phyloP scores from a whole-genome alignment of 208 protist species.

The Trypanosoma mega region DNA sequence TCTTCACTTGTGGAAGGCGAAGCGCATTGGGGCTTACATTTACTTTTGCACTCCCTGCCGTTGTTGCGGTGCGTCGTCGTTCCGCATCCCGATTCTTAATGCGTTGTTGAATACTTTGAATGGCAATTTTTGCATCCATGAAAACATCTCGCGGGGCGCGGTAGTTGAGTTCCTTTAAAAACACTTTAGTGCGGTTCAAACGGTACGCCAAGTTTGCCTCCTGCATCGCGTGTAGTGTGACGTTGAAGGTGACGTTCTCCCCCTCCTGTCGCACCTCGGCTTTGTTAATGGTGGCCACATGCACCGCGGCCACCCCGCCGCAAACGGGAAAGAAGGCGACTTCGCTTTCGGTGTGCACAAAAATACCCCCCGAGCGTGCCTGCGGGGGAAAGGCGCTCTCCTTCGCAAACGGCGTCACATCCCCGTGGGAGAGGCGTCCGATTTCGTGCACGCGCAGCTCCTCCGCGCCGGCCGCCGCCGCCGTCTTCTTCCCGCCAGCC shows the following conservation, averaged over 20 bases:
- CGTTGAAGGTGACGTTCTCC: slow-evolving; percentile 63
- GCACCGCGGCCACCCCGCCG: slow-evolving; percentile 91
- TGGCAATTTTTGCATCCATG: slow-evolving; percentile 48
- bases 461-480: slow-evolving; percentile 41
- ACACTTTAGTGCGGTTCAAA: slow-evolving; percentile 79
- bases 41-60: slow-evolving; percentile 46
- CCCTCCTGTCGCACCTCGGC: slow-evolving; percentile 86
- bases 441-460: slow-evolving; percentile 65
- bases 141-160: slow-evolving; percentile 55
- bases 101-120: slow-evolving; percentile 63
- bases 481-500: slow-evolving; percentile 73
- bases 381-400: slow-evolving; percentile 33
- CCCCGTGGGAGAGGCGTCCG: slow-evolving; percentile 66
- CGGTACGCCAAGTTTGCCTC: slow-evolving; percentile 81
- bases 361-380: slow-evolving; percentile 47
- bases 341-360: slow-evolving; percentile 84
- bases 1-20: slow-evolving; percentile 86
- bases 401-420: slow-evolving; percentile 49
- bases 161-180: slow-evolving; percentile 90
- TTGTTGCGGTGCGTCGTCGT: slow-evolving; percentile 46
- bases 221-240: slow-evolving; percentile 90
- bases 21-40: slow-evolving; percentile 33
- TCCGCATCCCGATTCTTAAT: slow-evolving; percentile 79
- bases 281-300: slow-evolving; percentile 95
- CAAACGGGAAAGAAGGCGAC: slow-evolving; percentile 94